These are phyloP conservation scores for Candida dubliniensis DNA, from an alignment of 1,139 yeast genomes.

Conservation along the genomic window DNA sequence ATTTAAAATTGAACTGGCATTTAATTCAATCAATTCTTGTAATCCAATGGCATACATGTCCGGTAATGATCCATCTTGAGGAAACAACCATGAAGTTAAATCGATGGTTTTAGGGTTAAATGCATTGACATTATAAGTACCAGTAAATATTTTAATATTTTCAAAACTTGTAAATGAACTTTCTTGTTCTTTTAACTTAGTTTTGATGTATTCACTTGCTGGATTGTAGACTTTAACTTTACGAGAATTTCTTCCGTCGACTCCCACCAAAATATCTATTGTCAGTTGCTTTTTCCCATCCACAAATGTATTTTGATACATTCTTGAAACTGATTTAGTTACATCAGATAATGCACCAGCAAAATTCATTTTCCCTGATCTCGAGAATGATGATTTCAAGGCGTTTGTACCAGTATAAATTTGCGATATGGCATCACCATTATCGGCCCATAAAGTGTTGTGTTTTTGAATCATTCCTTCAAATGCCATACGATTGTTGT, in stretches of 20 bases:
- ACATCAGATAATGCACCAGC: slow-evolving; percentile 97
- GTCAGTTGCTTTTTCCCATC: slow-evolving; percentile 88
- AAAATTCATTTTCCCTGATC: slow-evolving; percentile 92
- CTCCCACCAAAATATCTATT: slow-evolving; percentile 83
- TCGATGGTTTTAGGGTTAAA: slow-evolving; percentile 54
- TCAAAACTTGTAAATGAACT: slow-evolving; percentile 61
- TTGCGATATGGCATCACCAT: slow-evolving; percentile 95
- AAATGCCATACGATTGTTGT: slow-evolving; percentile 20
- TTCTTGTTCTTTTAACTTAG: slow-evolving; percentile 52
- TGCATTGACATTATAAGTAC: slow-evolving; percentile 90
- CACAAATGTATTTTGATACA: slow-evolving; percentile 93
- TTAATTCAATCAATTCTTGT: slow-evolving; percentile 89
- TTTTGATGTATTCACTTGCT: slow-evolving; percentile 73
- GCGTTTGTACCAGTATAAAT: slow-evolving; percentile 98
- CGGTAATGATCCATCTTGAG: slow-evolving; percentile 44
- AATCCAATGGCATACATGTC: slow-evolving; percentile 85
- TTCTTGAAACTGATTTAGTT: slow-evolving; percentile 89
- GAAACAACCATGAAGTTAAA: slow-evolving; percentile 80
- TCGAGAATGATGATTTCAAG: slow-evolving; percentile 85
- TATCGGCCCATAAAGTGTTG: slow-evolving; percentile 93
- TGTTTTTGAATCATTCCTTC: slow-evolving; percentile 64
- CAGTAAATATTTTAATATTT: slow-evolving; percentile 67
- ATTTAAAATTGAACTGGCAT: slow-evolving; percentile 77
- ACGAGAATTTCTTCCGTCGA: slow-evolving; percentile 63
- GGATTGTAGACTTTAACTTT: slow-evolving; percentile 86